phyloP scores from a whole-genome alignment of 1,284 basidiomycete species.

The Ustilago vetiveriae region DNA sequence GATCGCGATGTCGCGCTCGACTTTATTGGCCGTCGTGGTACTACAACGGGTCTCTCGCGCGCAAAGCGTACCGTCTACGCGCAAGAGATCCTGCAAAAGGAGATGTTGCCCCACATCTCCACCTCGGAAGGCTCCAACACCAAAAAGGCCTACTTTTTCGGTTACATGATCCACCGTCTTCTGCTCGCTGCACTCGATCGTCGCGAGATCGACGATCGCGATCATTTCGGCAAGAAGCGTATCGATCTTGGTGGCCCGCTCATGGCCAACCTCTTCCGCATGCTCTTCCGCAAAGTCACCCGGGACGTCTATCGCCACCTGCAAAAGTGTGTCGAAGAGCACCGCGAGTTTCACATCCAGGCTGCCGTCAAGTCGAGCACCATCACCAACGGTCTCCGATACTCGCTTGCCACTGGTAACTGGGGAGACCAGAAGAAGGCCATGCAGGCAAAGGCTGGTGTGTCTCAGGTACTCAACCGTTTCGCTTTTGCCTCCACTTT shows the following conservation, averaged over 20 bases:
- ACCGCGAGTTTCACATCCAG: constrained; percentile 92
- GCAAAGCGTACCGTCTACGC: constrained; percentile 94
- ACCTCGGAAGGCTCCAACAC: constrained; percentile 95
- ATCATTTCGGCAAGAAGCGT: constrained; percentile 99
- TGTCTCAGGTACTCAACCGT: constrained; percentile 97
- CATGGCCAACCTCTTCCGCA: constrained; percentile 93
- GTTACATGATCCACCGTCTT: constrained; percentile 99
- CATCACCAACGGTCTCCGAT: constrained; percentile 97
- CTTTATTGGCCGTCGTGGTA: constrained; percentile 97
- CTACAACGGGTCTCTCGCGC: constrained; percentile 89
- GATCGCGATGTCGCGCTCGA: constrained; percentile 90
- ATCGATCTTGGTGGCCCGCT: constrained; percentile 95
- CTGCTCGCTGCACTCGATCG: constrained; percentile 91
- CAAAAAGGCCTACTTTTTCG: constrained; percentile 99
- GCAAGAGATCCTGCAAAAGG: constrained; percentile 97
- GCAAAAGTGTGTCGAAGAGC: constrained; percentile 93
- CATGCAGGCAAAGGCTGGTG: constrained; percentile 94
- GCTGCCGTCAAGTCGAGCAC: constrained; percentile 91
- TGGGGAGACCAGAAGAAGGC: constrained; percentile 99
- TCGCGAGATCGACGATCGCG: constrained; percentile 95
- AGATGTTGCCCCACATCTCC: constrained; percentile 97
- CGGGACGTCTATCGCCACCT: constrained; percentile 96
- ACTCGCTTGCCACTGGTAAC: constrained; percentile 97
- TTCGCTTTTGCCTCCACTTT: constrained; percentile 99
- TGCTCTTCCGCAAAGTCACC: constrained; percentile 95